These are phyloP conservation scores for Amphibolis antarctica DNA, from an alignment of 106 monocot genomes.

Conservation along the genomic window DNA sequence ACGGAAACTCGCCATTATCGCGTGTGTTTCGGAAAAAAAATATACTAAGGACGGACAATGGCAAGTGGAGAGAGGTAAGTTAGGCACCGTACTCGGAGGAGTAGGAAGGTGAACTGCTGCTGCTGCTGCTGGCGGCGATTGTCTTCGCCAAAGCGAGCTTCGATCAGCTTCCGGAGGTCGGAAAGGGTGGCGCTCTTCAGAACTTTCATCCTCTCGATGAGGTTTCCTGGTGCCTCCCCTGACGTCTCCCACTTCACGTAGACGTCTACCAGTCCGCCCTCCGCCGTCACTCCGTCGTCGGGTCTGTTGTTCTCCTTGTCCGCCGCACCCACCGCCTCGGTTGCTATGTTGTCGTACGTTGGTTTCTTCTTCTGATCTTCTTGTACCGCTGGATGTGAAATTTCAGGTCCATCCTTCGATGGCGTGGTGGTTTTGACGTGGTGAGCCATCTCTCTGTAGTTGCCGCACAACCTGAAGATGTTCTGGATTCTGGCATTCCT, in stretches of 20 bases:
- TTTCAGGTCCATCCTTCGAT: constrained; percentile 11
- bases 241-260: constrained; percentile 78
- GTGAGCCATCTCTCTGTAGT: constrained; percentile 64
- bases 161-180: constrained; percentile 55
- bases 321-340: too few relatives aligned
- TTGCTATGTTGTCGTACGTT: too few relatives aligned
- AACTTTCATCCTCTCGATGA: constrained; percentile 46
- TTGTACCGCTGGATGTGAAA: constrained; percentile 7
- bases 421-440: constrained; percentile 30
- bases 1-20: neutral
- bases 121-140: constrained; percentile 32
- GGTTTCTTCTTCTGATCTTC: too few relatives aligned
- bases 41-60: neutral
- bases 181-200: constrained; percentile 34
- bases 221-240: constrained; percentile 41
- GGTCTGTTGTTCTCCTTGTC: constrained; percentile 44
- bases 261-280: constrained; percentile 38
- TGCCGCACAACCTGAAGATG: constrained; percentile 91
- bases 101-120: constrained; percentile 58
- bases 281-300: constrained; percentile 1
- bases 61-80: too few relatives aligned
- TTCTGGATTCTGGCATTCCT: constrained; percentile 82
- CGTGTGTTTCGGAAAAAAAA: neutral
- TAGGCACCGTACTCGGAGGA: constrained; percentile 41
- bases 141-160: constrained; percentile 38